phyloP scores from a whole-genome alignment of 2,329 filamentous ascomycete species.

The Torrubiellomyces zombiae region DNA sequence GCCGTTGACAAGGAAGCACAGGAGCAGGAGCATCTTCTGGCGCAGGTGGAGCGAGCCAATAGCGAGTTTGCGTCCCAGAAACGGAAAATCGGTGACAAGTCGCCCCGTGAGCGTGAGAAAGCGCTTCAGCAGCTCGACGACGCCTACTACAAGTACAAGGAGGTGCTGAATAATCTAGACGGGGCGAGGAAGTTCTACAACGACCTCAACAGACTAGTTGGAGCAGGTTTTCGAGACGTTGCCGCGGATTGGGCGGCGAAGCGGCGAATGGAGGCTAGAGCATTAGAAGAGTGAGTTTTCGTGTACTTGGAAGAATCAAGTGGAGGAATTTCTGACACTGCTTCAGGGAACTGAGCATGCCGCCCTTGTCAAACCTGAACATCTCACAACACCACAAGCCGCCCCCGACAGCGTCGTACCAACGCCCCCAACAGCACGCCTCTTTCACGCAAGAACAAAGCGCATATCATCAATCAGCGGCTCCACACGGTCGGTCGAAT shows the following conservation, averaged over 20 bases:
- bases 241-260: slow-evolving; percentile 67
- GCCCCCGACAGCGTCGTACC: slow-evolving; percentile 3
- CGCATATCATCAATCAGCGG: slow-evolving; percentile 7
- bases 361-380: slow-evolving; percentile 28
- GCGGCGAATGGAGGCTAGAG: slow-evolving; percentile 63
- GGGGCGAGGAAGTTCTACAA: slow-evolving; percentile 94
- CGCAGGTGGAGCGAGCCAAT: slow-evolving; percentile 59
- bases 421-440: slow-evolving; percentile 4
- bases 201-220: slow-evolving; percentile 76
- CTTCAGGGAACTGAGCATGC: slow-evolving; percentile 33
- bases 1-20: slow-evolving; percentile 52
- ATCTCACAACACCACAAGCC: slow-evolving; percentile 13
- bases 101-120: slow-evolving; percentile 59
- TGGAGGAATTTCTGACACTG: slow-evolving; percentile 1
- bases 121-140: slow-evolving; percentile 79
- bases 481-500: slow-evolving; percentile 8
- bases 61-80: slow-evolving; percentile 59
- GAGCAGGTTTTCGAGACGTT: slow-evolving; percentile 57
- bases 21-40: slow-evolving; percentile 59
- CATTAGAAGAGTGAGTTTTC: slow-evolving; percentile 51
- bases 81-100: slow-evolving; percentile 43
- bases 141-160: slow-evolving; percentile 91
- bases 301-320: too few relatives aligned
- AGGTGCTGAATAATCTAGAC: slow-evolving; percentile 82
- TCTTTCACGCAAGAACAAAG: slow-evolving; percentile 5